Base-by-base conservation (phyloP, 768 basidiomycete species). In the Trametes cubensis region DNA sequence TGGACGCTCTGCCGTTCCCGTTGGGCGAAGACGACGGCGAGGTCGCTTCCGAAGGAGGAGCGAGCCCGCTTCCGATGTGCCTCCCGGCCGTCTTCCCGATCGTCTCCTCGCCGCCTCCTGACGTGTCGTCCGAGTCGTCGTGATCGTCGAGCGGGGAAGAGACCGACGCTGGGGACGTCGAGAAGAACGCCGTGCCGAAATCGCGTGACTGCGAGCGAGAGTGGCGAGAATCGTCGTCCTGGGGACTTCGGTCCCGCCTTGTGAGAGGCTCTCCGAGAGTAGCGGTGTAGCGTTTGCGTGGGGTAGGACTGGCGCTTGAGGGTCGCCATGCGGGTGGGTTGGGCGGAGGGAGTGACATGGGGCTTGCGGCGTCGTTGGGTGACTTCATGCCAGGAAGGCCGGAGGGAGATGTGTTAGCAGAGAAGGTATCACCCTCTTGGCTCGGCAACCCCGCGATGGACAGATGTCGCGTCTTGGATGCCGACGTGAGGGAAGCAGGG, bases 241-340 rank as follows among this genome's bases (percentile, higher is more conserved):
- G 39, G 66, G 73, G 55, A 65, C 66, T 50, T 66, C 75, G 40
- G 68, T 66, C 62, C 2, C 63, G 58, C 40, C 65, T 63, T 64
- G 84, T 81, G 61, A 91, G 85, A 0, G 90, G 87, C 2, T 84
- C 88, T 11, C 90, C 91, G 0, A 94, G 80, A 0, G 92, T 92
- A 34, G 94, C 92, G 0, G 92, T 94, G 70, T 94, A 94, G 41
- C 92, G 81, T 69, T 94, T 94, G 62, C 92, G 77, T 1, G 79
- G 74, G 0, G 83, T 76, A 2, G 92, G 90, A 3, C 89, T 91
- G 1, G 86, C 80, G 67, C 85, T 88, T 5, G 79, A 76, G 17
- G 80, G 81, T 20, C 85, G 77, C 46, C 77, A 73, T 6, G 71
- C 67, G 20, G 72, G 64, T 10, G 70, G 56, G 61, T 75, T 81